phyloP scores from a whole-genome alignment of 176 grass and related monocot species.

The Melocanna baccifera region DNA sequence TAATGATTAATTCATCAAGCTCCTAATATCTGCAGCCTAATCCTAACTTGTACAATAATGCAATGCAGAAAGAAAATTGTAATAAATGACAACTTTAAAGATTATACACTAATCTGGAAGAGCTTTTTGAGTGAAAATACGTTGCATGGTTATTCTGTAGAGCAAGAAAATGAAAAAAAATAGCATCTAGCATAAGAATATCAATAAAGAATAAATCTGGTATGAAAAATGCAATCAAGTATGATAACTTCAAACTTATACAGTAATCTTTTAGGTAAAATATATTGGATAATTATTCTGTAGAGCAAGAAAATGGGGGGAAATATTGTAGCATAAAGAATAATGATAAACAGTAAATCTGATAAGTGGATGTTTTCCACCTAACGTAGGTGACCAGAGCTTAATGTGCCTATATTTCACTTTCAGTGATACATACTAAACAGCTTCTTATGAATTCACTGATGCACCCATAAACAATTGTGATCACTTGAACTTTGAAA shows the following conservation, averaged over 20 bases:
- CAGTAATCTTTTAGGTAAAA: neutral
- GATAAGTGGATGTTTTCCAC: neutral
- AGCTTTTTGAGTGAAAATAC: neutral
- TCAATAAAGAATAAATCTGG: neutral
- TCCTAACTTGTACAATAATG: neutral
- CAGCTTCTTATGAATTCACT: neutral
- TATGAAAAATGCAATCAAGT: neutral
- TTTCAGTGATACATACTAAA: neutral
- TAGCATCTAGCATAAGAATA: neutral
- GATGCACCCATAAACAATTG: neutral
- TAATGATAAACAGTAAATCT: neutral
- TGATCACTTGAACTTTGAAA: neutral
- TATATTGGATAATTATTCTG: neutral
- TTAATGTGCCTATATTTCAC: neutral
- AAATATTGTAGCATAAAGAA: neutral
- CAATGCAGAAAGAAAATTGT: neutral
- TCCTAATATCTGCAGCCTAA: neutral
- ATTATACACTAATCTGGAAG: neutral
- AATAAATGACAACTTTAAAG: neutral
- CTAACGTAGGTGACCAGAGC: neutral
- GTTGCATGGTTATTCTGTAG: neutral
- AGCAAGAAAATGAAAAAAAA: neutral
- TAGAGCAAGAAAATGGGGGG: neutral
- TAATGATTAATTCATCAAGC: neutral
- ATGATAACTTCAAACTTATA: neutral